These are phyloP conservation scores for Sporothrix curviconia DNA, from an alignment of 2,329 filamentous ascomycete species.

Conservation along the genomic window DNA sequence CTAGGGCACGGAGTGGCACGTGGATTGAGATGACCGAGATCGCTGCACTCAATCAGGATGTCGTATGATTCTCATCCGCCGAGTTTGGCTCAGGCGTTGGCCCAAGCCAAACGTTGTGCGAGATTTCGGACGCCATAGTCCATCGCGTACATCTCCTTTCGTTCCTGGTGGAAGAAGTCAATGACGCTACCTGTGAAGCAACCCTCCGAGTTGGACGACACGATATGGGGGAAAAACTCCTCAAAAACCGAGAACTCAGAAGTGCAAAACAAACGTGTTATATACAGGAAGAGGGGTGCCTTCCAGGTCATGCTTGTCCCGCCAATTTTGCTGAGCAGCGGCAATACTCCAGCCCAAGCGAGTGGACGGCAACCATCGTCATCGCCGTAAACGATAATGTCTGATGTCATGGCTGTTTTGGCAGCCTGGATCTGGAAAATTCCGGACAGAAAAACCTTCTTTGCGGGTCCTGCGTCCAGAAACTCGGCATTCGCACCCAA, in stretches of 20 bases:
- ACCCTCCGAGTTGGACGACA: conserved; percentile 68
- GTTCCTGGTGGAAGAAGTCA: conserved; percentile 85
- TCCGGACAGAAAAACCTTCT: conserved; percentile 90
- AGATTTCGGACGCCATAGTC: conserved; percentile 82
- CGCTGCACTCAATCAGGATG: conserved; percentile 80
- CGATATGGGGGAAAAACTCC: conserved; percentile 58
- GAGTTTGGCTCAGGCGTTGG: conserved; percentile 68
- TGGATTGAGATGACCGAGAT: conserved; percentile 70
- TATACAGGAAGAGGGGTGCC: conserved; percentile 56
- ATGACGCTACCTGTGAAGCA: conserved; percentile 68
- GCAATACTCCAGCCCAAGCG: conserved; percentile 62
- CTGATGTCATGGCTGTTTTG: conserved; percentile 80
- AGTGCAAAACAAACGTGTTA: conserved; percentile 73
- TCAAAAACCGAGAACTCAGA: conserved; percentile 68
- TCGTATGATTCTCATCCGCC: conserved; percentile 63
- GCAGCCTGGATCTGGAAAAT: conserved; percentile 94
- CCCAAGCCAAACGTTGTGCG: conserved; percentile 83
- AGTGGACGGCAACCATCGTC: conserved; percentile 59
- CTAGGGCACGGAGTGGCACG: conserved; percentile 57
- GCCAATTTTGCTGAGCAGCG: conserved; percentile 70
- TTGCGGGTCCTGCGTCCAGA: conserved; percentile 74
- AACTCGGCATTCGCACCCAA: conserved; percentile 52
- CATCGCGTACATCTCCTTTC: conserved; percentile 90
- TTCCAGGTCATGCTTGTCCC: conserved; percentile 53
- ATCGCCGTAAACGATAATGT: conserved; percentile 88